These are phyloP conservation scores for Solanum medicagineum DNA, from an alignment of 257 asterid species.

Conservation along the genomic window DNA sequence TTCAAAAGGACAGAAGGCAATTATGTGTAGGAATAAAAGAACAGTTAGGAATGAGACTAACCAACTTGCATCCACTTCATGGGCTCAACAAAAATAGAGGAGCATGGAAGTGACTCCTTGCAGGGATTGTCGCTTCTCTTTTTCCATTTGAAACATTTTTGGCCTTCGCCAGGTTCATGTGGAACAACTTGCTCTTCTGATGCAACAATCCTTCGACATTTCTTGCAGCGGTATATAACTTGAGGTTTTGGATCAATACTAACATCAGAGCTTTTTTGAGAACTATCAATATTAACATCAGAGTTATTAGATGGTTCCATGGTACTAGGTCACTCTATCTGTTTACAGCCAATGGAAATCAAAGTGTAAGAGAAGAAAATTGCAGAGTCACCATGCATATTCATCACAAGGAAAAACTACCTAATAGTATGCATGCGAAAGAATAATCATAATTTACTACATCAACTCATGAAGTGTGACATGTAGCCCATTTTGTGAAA, in stretches of 20 bases:
- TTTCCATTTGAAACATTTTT: conserved; percentile 59
- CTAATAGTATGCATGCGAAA: background rate
- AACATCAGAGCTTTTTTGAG: background rate
- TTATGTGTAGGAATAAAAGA: background rate
- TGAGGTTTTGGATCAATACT: conserved; percentile 24
- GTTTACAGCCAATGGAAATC: background rate
- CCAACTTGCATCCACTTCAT: conserved; percentile 94
- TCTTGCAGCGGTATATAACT: conserved; percentile 79
- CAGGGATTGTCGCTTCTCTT: conserved; percentile 25
- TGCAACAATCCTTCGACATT: conserved; percentile 87
- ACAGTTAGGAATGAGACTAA: conserved; percentile 3
- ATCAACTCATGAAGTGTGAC: background rate
- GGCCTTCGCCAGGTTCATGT: conserved; percentile 69
- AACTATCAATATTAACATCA: background rate
- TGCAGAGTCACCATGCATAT: background rate
- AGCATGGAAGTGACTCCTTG: conserved; percentile 40
- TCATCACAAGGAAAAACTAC: background rate
- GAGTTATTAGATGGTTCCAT: conserved; percentile 10
- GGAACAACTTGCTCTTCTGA: conserved; percentile 49
- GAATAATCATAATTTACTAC: background rate
- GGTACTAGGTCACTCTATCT: background rate
- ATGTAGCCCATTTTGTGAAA: background rate
- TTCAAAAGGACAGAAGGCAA: background rate
- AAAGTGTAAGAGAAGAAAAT: background rate
- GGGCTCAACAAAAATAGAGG: conserved; percentile 90